Conservation (phyloP, 2,329 filamentous ascomycete species). For the Fusarium sp. region DNA sequence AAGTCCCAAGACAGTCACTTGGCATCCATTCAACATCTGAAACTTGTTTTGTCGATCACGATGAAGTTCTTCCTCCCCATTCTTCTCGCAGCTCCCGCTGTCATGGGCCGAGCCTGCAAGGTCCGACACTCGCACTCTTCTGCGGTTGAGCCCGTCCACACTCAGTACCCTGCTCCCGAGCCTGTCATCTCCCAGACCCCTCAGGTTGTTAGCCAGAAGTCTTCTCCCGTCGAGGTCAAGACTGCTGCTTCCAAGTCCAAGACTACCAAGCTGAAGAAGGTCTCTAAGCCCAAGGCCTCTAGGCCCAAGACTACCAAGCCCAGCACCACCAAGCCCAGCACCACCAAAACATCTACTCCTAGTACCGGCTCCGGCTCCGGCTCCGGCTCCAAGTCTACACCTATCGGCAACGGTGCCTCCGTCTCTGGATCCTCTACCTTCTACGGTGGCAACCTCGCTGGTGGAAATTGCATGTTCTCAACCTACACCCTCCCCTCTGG, state of each 20-base stretch:
- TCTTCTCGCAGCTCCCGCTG: slow-evolving; percentile 40
- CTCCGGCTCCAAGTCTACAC: neutral
- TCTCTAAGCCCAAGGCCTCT: neutral
- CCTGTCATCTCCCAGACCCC: slow-evolving; percentile 2
- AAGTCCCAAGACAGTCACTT: slow-evolving; percentile 22
- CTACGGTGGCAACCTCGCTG: slow-evolving; percentile 65
- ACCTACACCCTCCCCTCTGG: slow-evolving; percentile 69
- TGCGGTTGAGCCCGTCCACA: slow-evolving; percentile 2
- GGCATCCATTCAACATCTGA: neutral
- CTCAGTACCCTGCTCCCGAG: slow-evolving; percentile 4
- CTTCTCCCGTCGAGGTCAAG: slow-evolving; percentile 1
- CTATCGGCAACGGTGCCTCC: slow-evolving; percentile 9
- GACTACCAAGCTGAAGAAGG: neutral
- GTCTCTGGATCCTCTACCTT: slow-evolving; percentile 53
- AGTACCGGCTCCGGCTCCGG: neutral
- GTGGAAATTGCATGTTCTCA: slow-evolving; percentile 72
- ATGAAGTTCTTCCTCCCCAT: slow-evolving; percentile 44
- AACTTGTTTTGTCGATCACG: slow-evolving; percentile 23
- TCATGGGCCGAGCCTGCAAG: slow-evolving; percentile 43
- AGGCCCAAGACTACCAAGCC: neutral
- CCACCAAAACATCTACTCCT: neutral
- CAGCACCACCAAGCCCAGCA: neutral
- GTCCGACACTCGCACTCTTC: slow-evolving; percentile 20
- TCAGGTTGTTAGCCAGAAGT: neutral
- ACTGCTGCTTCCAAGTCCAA: neutral